These are phyloP conservation scores for Phyllosticta capitalensis DNA, from an alignment of 2,329 filamentous ascomycete species.

Conservation along the genomic window DNA sequence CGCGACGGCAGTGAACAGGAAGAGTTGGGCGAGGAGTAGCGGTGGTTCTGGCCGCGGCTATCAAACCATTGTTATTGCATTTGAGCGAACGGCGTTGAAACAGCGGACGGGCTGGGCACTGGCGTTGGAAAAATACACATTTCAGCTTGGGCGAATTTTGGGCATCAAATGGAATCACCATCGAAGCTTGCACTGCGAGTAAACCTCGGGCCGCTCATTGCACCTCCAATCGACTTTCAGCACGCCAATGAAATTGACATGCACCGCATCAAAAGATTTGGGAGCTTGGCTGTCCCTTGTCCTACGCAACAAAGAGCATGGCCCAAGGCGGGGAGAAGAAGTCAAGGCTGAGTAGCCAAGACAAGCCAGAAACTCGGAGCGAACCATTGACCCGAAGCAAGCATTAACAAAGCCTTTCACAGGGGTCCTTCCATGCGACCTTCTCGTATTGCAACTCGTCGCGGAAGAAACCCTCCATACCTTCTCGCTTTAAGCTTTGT, in stretches of 20 bases:
- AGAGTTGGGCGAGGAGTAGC: conserved; percentile 13
- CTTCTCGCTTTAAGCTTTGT: too few relatives aligned
- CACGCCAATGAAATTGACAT: background rate
- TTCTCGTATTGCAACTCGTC: background rate
- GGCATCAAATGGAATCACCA: background rate
- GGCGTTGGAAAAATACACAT: background rate
- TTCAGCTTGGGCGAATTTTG: background rate
- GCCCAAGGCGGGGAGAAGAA: background rate
- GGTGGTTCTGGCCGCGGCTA: background rate
- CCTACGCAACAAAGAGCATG: background rate
- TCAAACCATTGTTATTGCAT: conserved; percentile 5
- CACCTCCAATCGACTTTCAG: background rate
- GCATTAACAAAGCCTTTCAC: background rate
- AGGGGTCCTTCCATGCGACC: background rate
- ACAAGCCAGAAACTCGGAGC: background rate
- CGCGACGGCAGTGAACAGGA: conserved; percentile 29
- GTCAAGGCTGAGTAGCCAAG: background rate
- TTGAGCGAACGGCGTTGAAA: conserved; percentile 10
- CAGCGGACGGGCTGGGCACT: background rate
- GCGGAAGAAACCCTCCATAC: too few relatives aligned
- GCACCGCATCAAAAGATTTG: background rate
- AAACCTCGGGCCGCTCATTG: background rate
- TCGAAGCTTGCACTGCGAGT: background rate
- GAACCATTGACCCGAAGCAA: background rate
- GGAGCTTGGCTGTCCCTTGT: background rate